phyloP scores from a whole-genome alignment of 768 basidiomycete genomes.

The Termitomyces sp. region DNA sequence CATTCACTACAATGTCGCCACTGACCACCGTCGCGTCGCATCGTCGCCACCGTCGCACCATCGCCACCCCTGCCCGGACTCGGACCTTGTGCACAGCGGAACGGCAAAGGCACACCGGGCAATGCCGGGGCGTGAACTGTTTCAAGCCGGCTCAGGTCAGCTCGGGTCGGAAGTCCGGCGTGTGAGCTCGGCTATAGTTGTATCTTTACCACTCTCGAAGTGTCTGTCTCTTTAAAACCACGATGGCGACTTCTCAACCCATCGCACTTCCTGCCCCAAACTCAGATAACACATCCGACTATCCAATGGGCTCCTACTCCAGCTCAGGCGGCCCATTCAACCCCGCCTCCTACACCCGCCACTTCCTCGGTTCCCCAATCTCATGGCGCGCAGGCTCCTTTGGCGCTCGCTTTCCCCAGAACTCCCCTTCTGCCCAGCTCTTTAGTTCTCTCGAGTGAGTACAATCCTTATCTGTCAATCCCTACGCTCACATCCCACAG shows the following conservation, averaged over 20 bases:
- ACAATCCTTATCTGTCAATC: neutral
- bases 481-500: slow-evolving; percentile 11
- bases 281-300: slow-evolving; percentile 19
- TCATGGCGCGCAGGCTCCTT: slow-evolving; percentile 71
- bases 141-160: neutral
- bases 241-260: slow-evolving; percentile 34
- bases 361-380: slow-evolving; percentile 69
- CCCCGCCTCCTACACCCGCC: slow-evolving; percentile 61
- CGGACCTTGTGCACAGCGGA: too few relatives aligned
- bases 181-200: neutral
- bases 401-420: slow-evolving; percentile 59
- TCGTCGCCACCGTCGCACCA: too few relatives aligned
- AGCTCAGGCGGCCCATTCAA: slow-evolving; percentile 52
- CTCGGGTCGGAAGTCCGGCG: neutral
- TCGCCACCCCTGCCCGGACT: too few relatives aligned
- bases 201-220: neutral
- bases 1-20: too few relatives aligned
- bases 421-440: slow-evolving; percentile 59
- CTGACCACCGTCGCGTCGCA: too few relatives aligned
- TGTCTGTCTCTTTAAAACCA: slow-evolving; percentile 2
- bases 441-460: slow-evolving; percentile 66
- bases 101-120: too few relatives aligned
- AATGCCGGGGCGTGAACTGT: neutral
- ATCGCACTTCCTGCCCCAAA: slow-evolving; percentile 39
- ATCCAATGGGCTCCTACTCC: slow-evolving; percentile 47